Conservation (phyloP, 1,284 basidiomycete genomes). For the Mycena citricolor region DNA sequence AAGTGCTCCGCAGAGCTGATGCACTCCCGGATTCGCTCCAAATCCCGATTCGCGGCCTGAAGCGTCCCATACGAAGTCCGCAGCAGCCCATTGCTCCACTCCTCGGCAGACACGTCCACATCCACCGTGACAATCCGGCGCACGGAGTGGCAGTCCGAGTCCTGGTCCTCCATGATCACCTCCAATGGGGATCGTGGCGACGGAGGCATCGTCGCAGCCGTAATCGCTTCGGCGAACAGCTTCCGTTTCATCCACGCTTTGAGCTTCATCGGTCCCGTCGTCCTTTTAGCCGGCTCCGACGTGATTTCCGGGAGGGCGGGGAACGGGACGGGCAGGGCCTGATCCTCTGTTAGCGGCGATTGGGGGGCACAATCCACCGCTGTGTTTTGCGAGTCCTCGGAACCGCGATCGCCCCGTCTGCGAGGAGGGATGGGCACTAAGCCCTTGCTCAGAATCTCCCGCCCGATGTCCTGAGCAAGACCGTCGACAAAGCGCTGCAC, state of each 20-base stretch:
- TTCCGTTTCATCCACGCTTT: constrained; percentile 67
- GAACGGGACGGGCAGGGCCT: no score
- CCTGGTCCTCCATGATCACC: constrained; percentile 33
- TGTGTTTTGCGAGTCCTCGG: constrained; percentile 57
- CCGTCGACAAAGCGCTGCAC: constrained; percentile 39
- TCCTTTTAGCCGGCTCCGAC: constrained; percentile 36
- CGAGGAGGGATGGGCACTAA: constrained; percentile 33
- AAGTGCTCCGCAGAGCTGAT: constrained; percentile 50
- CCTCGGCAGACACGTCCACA: constrained; percentile 24
- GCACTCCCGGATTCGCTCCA: constrained; percentile 51
- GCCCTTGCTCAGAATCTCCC: constrained; percentile 37
- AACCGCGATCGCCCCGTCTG: constrained; percentile 42
- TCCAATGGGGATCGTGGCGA: constrained; percentile 37
- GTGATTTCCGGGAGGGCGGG: constrained; percentile 40
- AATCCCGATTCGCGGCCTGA: constrained; percentile 51
- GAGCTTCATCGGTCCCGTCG: constrained; percentile 45
- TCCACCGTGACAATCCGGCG: constrained; percentile 42
- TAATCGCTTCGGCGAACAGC: constrained; percentile 30
- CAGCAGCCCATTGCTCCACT: constrained; percentile 29
- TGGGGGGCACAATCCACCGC: constrained; percentile 32
- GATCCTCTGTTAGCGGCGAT: constrained; percentile 6
- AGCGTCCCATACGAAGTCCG: constrained; percentile 46
- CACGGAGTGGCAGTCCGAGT: constrained; percentile 26
- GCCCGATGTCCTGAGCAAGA: constrained; percentile 44
- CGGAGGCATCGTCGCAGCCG: constrained; percentile 9